phyloP scores from a whole-genome alignment of 805 yeast species.

The Wickerhamomyces strasburgensis region DNA sequence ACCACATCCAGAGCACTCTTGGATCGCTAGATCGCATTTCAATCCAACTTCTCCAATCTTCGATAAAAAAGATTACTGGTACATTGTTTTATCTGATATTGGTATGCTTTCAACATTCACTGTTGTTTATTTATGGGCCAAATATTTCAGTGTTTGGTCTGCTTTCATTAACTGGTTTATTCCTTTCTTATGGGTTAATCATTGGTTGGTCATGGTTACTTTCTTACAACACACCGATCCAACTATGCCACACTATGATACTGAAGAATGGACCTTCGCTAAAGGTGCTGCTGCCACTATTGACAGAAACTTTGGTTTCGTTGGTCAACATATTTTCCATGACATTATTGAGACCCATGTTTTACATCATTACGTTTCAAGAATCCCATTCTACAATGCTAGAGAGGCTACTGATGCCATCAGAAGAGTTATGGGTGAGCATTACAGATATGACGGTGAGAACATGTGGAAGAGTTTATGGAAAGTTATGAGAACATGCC shows the following conservation, averaged over 20 bases:
- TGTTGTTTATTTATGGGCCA: conserved; percentile 48
- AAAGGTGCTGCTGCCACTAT: conserved; percentile 65
- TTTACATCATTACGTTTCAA: conserved; percentile 75
- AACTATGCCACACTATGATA: conserved; percentile 53
- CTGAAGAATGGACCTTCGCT: conserved; percentile 56
- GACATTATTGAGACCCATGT: conserved; percentile 91
- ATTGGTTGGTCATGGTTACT: conserved; percentile 62
- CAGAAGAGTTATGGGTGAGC: conserved; percentile 79
- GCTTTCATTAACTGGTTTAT: conserved; percentile 51
- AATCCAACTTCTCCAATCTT: conserved; percentile 52
- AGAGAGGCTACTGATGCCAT: conserved; percentile 74
- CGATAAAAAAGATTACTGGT: conserved; percentile 52
- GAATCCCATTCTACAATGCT: conserved; percentile 85
- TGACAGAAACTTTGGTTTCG: conserved; percentile 55
- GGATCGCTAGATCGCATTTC: conserved; percentile 44
- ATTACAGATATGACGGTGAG: conserved; percentile 58
- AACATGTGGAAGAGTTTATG: conserved; percentile 55
- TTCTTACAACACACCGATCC: conserved; percentile 61
- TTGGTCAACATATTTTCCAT: conserved; percentile 72
- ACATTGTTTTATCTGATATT: conserved; percentile 47
- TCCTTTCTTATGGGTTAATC: conserved; percentile 57
- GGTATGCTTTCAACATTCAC: conserved; percentile 44
- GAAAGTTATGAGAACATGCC: conserved; percentile 59
- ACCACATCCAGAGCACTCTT: conserved; percentile 37
- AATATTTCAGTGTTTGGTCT: conserved; percentile 43